Conservation (phyloP, 73 alveolate genomes). For the Chromera velia region DNA sequence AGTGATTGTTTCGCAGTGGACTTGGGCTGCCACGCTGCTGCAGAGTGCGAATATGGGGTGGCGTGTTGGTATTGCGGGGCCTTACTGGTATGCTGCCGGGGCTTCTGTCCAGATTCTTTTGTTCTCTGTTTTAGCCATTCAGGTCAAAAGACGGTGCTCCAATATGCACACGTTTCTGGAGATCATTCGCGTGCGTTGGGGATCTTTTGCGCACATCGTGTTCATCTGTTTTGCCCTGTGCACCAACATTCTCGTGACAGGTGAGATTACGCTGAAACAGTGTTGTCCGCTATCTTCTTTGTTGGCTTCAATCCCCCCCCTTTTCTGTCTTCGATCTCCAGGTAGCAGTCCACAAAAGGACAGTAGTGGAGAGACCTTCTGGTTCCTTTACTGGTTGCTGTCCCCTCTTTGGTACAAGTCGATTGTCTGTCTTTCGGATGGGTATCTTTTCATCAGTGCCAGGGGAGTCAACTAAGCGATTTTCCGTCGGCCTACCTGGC, state of each 20-base stretch:
- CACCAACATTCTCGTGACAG: constrained; percentile 32
- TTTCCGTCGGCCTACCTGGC: no score
- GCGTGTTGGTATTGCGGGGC: constrained; percentile 26
- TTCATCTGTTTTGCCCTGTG: constrained; percentile 22
- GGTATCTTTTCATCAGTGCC: no score
- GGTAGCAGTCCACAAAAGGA: no score
- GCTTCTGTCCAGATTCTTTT: constrained; percentile 31
- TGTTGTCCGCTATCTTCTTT: no score
- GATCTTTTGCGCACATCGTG: constrained; percentile 15
- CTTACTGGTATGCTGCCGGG: constrained; percentile 36
- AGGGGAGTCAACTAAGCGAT: no score
- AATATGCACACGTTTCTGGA: constrained; percentile 26
- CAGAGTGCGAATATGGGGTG: constrained; percentile 33
- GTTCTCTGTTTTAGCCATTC: constrained; percentile 26
- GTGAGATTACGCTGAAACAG: no score
- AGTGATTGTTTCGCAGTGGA: constrained; percentile 40
- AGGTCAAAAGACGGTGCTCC: constrained; percentile 24
- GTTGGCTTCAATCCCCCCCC: no score
- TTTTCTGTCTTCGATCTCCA: no score
- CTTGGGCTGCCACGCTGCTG: constrained; percentile 34
- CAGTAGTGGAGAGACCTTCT: no score
- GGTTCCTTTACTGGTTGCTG: no score
- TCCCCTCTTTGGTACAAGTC: no score
- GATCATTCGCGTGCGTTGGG: constrained; percentile 25
- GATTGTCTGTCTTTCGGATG: no score